A percentile compares a stretch with the other conserved stretches of the same genome.
Conservation (phyloP, 169 alveolate genomes). For the Haemoproteus tartakovskyi region DNA sequence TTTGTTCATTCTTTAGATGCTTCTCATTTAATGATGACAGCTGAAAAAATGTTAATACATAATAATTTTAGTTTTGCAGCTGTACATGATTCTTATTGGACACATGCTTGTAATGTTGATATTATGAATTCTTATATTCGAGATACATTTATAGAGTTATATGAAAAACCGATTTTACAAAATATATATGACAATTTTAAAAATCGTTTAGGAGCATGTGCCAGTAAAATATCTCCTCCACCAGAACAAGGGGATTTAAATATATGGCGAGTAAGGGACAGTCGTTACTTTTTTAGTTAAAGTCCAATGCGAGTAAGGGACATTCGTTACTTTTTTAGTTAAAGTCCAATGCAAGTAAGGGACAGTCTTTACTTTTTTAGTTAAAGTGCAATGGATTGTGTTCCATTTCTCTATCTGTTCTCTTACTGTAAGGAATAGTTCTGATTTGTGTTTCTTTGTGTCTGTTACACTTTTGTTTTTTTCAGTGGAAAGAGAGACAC, state of each 20-base stretch:
- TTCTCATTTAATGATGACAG: constrained; percentile 95
- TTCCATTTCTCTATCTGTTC: background rate
- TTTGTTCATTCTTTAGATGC: constrained; percentile 95
- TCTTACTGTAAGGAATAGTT: too few species aligned
- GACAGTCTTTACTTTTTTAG: too few species aligned
- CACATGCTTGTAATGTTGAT: constrained; percentile 92
- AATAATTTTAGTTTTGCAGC: constrained; percentile 89
- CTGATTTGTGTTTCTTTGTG: too few species aligned
- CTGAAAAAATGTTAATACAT: constrained; percentile 80
- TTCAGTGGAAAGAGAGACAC: too few species aligned
- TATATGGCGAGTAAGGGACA: constrained; percentile 64
- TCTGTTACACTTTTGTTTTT: background rate
- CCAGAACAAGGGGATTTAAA: constrained; percentile 81
- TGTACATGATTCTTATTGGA: constrained; percentile 96
- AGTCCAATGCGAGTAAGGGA: too few species aligned
- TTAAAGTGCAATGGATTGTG: background rate
- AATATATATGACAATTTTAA: constrained; percentile 78
- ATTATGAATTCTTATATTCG: constrained; percentile 83
- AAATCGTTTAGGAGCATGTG: constrained; percentile 74
- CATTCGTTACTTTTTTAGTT: too few species aligned
- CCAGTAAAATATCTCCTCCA: constrained; percentile 76
- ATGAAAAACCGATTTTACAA: constrained; percentile 88
- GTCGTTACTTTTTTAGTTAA: constrained; percentile 76
- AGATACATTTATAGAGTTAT: constrained; percentile 87
- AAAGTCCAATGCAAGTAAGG: too few species aligned